Evolutionary conservation across 306 rosid genomes (phyloP).

Genomic region (Hippophae rhamnoides): DNA sequence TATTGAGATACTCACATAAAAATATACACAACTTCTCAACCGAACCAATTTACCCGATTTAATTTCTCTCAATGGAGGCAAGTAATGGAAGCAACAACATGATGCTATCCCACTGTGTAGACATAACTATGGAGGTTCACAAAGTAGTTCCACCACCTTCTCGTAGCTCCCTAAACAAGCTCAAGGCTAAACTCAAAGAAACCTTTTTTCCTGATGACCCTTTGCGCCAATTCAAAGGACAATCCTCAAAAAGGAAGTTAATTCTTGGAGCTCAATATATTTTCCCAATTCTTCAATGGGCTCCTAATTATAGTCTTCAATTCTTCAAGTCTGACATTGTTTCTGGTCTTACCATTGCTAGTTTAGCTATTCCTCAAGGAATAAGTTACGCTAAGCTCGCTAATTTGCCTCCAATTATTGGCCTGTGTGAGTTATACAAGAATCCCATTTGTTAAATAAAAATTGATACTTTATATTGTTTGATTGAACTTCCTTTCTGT

Average conservation of each 20-base stretch:
- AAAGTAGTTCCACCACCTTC: constrained; percentile 68
- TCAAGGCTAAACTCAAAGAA: constrained; percentile 57
- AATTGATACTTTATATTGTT: too few relatives aligned
- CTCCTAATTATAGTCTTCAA: constrained; percentile 51
- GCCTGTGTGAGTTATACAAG: constrained; percentile 63
- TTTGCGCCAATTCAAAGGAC: constrained; percentile 78
- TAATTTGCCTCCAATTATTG: constrained; percentile 82
- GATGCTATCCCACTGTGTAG: constrained; percentile 35
- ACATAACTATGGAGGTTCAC: constrained; percentile 51
- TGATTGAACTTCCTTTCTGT: not conserved
- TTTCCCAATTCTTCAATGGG: constrained; percentile 91
- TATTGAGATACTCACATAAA: constrained; percentile 11
- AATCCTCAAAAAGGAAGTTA: constrained; percentile 33
- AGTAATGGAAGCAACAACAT: constrained; percentile 2
- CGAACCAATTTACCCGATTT: not conserved
- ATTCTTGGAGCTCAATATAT: constrained; percentile 66
- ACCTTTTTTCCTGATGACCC: constrained; percentile 95
- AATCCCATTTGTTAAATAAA: not conserved
- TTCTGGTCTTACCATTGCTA: constrained; percentile 95
- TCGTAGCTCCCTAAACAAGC: constrained; percentile 39
- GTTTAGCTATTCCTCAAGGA: constrained; percentile 97
- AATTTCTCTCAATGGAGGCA: constrained; percentile 9
- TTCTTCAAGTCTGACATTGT: constrained; percentile 83
- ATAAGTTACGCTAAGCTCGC: constrained; percentile 96
- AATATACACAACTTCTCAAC: constrained; percentile 10